Base-by-base conservation (phyloP, 441 rosid species). In the Arabidopsis hybrid region DNA sequence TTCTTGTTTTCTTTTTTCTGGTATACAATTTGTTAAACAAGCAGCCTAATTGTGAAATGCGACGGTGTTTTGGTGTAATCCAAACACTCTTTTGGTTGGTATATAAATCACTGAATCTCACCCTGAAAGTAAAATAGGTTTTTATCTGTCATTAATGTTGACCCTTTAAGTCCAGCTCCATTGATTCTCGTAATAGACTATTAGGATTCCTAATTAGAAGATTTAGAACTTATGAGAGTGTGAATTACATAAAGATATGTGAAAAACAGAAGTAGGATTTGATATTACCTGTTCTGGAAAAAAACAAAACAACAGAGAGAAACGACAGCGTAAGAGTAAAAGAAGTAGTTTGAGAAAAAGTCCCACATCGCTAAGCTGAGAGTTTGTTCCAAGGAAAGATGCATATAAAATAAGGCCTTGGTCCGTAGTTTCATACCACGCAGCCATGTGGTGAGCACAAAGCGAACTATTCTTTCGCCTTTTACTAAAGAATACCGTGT, bases 401-500 rank as follows among this genome's bases (percentile, higher is more conserved):
- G 42, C 18, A 14, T 50, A 75, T 45, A 67, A 43, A 60, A 34
- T 0, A 0, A 18, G 47, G 46, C 7, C 67, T 58, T 59, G 9
- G 29, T 18, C 9, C 5, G 0, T 0, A 0, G 0, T 0, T 0
- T 5, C 0, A 21, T n/a, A n/a, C 4, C 32, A 59, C 65, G 49
- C 65, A 85, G 89, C 86, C 87, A 73, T 57, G 87, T 81, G 69
- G 77, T 77, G 84, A 81, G 83, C 69, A 78, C 86, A 90, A 0
- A 85, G 91, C 88, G 83, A 89, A 83, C 83, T 87, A 91, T 87
- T 87, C 92, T 83, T 86, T 86, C 84, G 87, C 89, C 89, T 88
- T 85, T 88, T 82, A 89, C 88, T 86, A 87, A 84, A 89, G 89
- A 85, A 81, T 86, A 79, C 86, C 83, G 85, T 86, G 86, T 81